Evolutionary conservation across 495 filamentous ascomycete genomes (phyloP).

Genomic region (Neurospora sp.): DNA sequence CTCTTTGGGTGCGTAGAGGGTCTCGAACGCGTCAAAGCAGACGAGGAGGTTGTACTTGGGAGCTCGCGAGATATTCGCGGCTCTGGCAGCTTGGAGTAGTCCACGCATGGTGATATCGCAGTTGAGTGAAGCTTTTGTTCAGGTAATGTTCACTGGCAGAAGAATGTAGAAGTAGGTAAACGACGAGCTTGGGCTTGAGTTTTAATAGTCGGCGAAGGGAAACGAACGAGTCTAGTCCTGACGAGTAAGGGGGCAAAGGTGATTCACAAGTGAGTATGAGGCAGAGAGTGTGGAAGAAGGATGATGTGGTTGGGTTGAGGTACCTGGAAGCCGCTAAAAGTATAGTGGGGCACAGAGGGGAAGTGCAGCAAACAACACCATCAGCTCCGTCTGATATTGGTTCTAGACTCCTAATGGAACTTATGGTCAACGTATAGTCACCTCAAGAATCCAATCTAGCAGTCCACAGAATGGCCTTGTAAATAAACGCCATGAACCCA

Average conservation of each 20-base stretch:
- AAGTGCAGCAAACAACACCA: not conserved
- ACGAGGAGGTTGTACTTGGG: slow-evolving; percentile 43
- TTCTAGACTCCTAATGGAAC: not conserved
- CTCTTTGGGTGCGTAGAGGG: slow-evolving; percentile 54
- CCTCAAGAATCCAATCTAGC: not conserved
- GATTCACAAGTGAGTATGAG: not conserved
- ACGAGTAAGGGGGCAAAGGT: not conserved
- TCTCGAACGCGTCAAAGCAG: slow-evolving; percentile 69
- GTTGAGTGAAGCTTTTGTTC: not conserved
- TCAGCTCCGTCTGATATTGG: not conserved
- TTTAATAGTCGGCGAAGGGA: not conserved
- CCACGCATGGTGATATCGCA: not conserved
- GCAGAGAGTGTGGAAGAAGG: not conserved
- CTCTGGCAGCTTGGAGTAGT: not conserved
- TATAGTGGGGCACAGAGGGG: not conserved
- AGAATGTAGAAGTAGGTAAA: not conserved
- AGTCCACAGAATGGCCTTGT: slow-evolving; percentile 26
- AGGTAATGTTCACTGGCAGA: not conserved
- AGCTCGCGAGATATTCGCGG: not conserved
- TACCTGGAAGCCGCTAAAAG: not conserved
- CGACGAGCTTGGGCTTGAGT: not conserved
- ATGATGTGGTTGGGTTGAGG: not conserved
- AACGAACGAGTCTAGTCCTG: not conserved
- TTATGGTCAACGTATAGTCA: not conserved
- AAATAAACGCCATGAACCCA: slow-evolving; percentile 21